phyloP scores from a whole-genome alignment of 129 eudicot genomes.

The Kitagawia praeruptora region DNA sequence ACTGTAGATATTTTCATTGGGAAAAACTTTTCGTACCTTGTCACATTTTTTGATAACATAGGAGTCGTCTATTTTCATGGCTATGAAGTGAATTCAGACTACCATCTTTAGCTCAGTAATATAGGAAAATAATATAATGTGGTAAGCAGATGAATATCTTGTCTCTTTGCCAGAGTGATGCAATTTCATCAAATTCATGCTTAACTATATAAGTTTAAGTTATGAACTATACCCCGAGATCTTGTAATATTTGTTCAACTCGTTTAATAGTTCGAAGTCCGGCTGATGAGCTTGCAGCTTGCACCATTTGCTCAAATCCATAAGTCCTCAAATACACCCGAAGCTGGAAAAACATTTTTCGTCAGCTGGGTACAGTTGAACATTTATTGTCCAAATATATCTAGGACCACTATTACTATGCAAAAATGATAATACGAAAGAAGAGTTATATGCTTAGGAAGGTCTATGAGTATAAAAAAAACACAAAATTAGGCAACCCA shows the following conservation, averaged over 20 bases:
- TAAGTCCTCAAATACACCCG: slow-evolving; percentile 88
- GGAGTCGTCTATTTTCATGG: neutral
- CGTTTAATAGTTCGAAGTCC: slow-evolving; percentile 94
- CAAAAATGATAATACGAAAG: neutral
- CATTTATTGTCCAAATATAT: neutral
- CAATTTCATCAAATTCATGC: neutral
- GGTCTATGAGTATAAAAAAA: neutral
- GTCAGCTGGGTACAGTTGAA: slow-evolving; percentile 11
- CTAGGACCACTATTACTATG: neutral
- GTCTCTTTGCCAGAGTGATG: neutral
- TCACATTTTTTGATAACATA: neutral
- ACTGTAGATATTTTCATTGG: neutral
- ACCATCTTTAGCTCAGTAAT: neutral
- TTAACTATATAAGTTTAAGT: neutral
- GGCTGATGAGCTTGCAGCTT: slow-evolving; percentile 95
- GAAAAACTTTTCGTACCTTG: neutral
- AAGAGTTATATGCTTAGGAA: neutral
- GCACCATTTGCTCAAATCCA: slow-evolving; percentile 94
- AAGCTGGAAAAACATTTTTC: slow-evolving; percentile 43
- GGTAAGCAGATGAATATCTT: neutral
- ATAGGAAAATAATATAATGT: neutral
- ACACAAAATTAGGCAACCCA: neutral
- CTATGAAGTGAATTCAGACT: neutral
- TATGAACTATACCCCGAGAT: slow-evolving; percentile 71
- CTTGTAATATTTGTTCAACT: slow-evolving; percentile 92